Conservation (phyloP, 495 filamentous ascomycete genomes). For the Podospora comata region DNA sequence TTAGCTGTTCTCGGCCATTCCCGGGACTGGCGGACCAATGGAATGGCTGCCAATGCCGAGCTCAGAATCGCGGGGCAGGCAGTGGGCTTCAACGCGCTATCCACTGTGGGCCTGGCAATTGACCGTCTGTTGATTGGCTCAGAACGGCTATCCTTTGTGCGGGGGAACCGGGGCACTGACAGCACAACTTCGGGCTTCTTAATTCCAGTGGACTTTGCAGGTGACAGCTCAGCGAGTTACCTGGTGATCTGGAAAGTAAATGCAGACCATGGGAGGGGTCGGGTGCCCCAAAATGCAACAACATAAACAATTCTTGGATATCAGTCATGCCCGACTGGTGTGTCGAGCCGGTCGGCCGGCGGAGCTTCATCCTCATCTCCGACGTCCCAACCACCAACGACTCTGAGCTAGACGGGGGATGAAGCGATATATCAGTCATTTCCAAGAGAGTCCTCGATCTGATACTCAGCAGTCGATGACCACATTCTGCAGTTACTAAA, state of each 20-base stretch:
- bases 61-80: not conserved
- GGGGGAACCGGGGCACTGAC: not conserved
- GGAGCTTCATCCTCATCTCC: not conserved
- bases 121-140: not conserved
- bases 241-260: not conserved
- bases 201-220: not conserved
- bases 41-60: not conserved
- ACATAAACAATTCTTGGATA: not conserved
- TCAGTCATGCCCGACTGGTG: constrained; percentile 1
- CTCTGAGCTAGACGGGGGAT: not conserved
- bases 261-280: not conserved
- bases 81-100: not conserved
- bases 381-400: not conserved
- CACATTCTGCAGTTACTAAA: not conserved
- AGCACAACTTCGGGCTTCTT: constrained; percentile 1
- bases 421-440: not conserved
- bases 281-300: not conserved
- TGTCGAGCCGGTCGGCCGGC: not conserved
- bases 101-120: not conserved
- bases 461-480: constrained; percentile 2
- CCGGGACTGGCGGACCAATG: constrained; percentile 3
- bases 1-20: not conserved
- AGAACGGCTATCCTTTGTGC: constrained; percentile 1
- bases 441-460: not conserved
- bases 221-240: not conserved